Base-by-base conservation (phyloP, 495 filamentous ascomycete species). In the Corynascus novoguineensis region DNA sequence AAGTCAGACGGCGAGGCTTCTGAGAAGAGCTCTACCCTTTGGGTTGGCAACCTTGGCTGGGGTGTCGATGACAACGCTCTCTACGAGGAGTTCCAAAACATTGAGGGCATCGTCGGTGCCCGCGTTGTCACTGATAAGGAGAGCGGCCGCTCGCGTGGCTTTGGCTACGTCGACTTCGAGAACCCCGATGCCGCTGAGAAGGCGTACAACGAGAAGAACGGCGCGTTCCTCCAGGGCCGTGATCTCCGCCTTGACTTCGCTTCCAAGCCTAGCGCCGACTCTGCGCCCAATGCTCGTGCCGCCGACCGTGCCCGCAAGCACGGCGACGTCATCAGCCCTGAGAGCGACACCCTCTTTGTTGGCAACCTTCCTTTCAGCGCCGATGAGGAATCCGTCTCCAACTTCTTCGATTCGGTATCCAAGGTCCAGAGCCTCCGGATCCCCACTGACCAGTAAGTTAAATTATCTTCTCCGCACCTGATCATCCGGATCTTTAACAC, bases 31-130 rank as follows among this genome's bases (percentile, higher is more conserved):
- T 78, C 81, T 21, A 80, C 79, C 64, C 84, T 97, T 46, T 97
- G 96, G 75, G 83, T 95, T 62, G 95, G 93, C 60, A 92, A 91
- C 76, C 81, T 98, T 54, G 92, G 90, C 65, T 98, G 91, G 91
- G 92, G 86, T 65, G 78, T 98, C 49, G 90, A 96, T 65, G 93
- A 97, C 71, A 88, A 93, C 58, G 89, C 86, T 83, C 84, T 98
- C 52, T 80, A 81, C 59, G 81, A 86, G 61, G 88, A 96, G 73
- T 97, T 98, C 72, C 81, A 90, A 77, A 74, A 78, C 44, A 95
- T 86, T 68, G 91, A 89, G 61, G 87, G 87, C 63, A 78, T 96
- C 55, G 74, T 80, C 65, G 80, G 84, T 63, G 83, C 83, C 53
- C 84, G 88, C 60, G 84, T 98, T 65, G 86, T 97, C 67, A 87